A percentile compares a stretch with the other conserved stretches of the same genome.
These are phyloP conservation scores for Dactylellina parvicollis DNA, from an alignment of 2,329 filamentous ascomycete species.

Conservation along the genomic window DNA sequence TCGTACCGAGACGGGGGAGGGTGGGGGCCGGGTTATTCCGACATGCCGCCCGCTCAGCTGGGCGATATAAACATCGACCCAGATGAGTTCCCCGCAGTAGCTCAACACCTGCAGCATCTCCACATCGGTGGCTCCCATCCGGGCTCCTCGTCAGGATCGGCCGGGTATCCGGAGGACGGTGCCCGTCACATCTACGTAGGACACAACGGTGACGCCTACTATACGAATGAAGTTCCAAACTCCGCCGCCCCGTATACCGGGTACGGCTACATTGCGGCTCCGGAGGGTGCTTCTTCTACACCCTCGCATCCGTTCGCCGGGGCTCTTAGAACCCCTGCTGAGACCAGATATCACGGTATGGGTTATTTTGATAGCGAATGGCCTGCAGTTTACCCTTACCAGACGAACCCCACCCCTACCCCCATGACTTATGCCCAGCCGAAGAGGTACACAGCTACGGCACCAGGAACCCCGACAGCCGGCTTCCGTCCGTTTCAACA, in stretches of 20 bases:
- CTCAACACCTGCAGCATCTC: conserved; percentile 33
- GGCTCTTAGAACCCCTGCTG: conserved; percentile 31
- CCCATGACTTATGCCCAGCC: conserved; percentile 17
- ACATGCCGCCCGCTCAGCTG: conserved; percentile 47
- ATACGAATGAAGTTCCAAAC: conserved; percentile 28
- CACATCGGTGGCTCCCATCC: conserved; percentile 29
- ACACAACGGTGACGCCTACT: conserved; percentile 29
- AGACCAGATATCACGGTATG: conserved; percentile 43
- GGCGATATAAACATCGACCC: conserved; percentile 43
- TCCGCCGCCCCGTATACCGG: conserved; percentile 40
- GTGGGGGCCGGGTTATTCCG: conserved; percentile 48
- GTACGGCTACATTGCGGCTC: conserved; percentile 42
- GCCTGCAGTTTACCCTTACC: conserved; percentile 7
- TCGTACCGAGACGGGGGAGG: conserved; percentile 51
- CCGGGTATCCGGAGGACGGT: conserved; percentile 42
- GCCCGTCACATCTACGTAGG: conserved; percentile 40
- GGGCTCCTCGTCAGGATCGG: conserved; percentile 24
- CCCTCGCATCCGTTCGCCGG: conserved; percentile 41
- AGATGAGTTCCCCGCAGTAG: conserved; percentile 48
- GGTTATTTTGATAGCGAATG: conserved; percentile 46
- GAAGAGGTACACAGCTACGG: conserved; percentile 27
- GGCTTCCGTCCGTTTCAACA: conserved; percentile 16
- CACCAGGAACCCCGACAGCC: conserved; percentile 24
- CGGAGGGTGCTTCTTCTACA: conserved; percentile 15
- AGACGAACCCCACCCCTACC: conserved; percentile 8